Evolutionary conservation across 352 stramenopile species (phyloP).

Genomic region (Pythium phragmiticola): DNA sequence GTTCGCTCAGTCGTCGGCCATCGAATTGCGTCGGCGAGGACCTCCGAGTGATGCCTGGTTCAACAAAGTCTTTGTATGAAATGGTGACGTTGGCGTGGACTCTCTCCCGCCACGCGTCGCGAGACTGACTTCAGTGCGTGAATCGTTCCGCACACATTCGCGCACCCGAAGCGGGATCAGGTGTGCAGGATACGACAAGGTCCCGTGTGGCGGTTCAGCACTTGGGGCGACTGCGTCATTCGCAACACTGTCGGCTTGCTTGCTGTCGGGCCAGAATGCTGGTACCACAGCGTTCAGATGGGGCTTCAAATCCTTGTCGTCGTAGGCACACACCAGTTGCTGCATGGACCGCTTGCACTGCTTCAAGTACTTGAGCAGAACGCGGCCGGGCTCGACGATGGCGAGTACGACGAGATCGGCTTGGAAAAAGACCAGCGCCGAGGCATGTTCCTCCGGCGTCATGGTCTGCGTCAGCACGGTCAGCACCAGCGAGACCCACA

Average conservation of each 20-base stretch:
- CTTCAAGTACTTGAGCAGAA: neutral
- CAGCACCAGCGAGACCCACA: slow-evolving; percentile 14
- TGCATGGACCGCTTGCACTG: neutral
- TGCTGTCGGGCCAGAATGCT: slow-evolving; percentile 8
- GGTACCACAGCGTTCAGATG: slow-evolving; percentile 1
- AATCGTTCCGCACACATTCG: no score
- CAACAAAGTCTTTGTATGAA: neutral
- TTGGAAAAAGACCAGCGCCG: slow-evolving; percentile 21
- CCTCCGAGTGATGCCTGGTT: neutral
- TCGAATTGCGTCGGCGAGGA: neutral
- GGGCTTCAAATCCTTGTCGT: neutral
- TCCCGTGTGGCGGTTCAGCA: neutral
- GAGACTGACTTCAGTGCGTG: neutral
- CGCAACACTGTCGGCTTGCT: neutral
- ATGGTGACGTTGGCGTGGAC: neutral
- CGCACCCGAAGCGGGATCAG: neutral
- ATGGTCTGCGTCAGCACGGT: slow-evolving; percentile 10
- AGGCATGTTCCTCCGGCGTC: slow-evolving; percentile 8
- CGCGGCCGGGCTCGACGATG: slow-evolving; percentile 2
- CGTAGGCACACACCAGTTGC: neutral
- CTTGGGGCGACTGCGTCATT: neutral
- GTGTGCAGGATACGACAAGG: neutral
- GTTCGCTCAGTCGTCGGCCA: slow-evolving; percentile 1
- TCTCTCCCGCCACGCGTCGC: neutral
- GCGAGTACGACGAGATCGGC: slow-evolving; percentile 15